Percentiles rank a stretch among this genome's conserved stretches.
Conservation (phyloP, 148 eudicot species). For the Vaccinium macrocarpon region DNA sequence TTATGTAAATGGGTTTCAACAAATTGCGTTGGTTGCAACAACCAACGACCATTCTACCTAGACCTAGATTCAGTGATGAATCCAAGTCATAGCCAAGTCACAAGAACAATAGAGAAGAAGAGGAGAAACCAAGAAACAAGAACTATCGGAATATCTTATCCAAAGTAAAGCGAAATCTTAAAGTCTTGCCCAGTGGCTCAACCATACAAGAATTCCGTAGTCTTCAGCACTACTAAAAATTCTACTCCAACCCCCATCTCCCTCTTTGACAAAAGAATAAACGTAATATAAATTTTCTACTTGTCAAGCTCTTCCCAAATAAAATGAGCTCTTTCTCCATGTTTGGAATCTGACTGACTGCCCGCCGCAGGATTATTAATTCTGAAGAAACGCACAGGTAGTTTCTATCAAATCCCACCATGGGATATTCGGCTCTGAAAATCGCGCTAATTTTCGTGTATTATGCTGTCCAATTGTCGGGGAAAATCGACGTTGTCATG, state of each 20-base stretch:
- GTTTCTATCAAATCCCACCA: not conserved
- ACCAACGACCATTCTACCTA: not conserved
- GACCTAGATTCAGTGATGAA: not conserved
- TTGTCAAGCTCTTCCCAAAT: no score
- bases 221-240: not conserved
- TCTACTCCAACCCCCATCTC: constrained; percentile 3
- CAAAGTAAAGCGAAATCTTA: not conserved
- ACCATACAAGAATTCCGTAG: not conserved
- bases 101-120: not conserved
- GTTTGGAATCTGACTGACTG: not conserved
- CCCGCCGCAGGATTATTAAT: not conserved
- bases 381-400: not conserved
- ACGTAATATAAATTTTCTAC: no score
- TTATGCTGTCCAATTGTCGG: not conserved
- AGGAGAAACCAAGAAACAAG: not conserved
- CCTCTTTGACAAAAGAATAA: not conserved
- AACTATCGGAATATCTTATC: not conserved
- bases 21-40: not conserved
- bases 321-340: not conserved
- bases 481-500: not conserved
- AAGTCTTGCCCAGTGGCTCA: constrained; percentile 2
- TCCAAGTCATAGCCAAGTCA: not conserved
- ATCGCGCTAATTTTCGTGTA: not conserved
- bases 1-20: no score
- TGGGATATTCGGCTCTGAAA: not conserved